Evolutionary conservation across 495 filamentous ascomycete genomes (phyloP).

Genomic region (Penicillium silybi): DNA sequence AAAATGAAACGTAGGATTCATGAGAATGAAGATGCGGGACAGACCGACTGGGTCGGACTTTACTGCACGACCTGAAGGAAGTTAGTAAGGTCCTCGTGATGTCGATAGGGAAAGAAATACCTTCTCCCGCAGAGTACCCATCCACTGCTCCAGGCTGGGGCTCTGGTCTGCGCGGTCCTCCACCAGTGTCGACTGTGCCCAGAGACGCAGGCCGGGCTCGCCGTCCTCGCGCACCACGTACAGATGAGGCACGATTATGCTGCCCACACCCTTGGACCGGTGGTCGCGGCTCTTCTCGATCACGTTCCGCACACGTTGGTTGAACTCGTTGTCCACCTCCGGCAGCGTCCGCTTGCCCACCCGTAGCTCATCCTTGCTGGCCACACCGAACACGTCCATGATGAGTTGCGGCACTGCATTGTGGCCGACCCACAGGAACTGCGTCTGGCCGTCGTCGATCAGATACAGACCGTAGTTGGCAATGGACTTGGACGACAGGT

Average conservation of each 20-base stretch:
- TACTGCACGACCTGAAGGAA: constrained; percentile 25
- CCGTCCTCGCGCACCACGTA: constrained; percentile 95
- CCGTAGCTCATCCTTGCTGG: constrained; percentile 74
- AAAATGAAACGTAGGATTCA: constrained; percentile 1
- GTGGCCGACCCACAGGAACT: constrained; percentile 95
- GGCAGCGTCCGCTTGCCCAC: constrained; percentile 87
- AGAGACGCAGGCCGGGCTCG: constrained; percentile 89
- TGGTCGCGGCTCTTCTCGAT: constrained; percentile 89
- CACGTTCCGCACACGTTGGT: constrained; percentile 84
- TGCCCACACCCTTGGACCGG: constrained; percentile 77
- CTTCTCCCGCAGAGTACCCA: constrained; percentile 92
- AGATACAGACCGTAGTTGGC: constrained; percentile 95
- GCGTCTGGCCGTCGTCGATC: constrained; percentile 94
- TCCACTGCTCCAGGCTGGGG: constrained; percentile 87
- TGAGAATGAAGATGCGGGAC: not conserved
- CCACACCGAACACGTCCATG: constrained; percentile 81
- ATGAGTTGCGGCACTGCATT: constrained; percentile 90
- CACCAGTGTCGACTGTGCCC: constrained; percentile 93
- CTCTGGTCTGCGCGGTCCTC: constrained; percentile 95
- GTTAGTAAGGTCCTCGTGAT: not conserved
- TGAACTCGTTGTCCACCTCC: constrained; percentile 92
- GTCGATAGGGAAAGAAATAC: constrained; percentile 51
- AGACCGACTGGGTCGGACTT: not conserved
- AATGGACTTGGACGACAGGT: constrained; percentile 81
- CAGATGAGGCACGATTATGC: constrained; percentile 84